phyloP scores from a whole-genome alignment of 345 rosid genomes.

The Dipteronia dyeriana region DNA sequence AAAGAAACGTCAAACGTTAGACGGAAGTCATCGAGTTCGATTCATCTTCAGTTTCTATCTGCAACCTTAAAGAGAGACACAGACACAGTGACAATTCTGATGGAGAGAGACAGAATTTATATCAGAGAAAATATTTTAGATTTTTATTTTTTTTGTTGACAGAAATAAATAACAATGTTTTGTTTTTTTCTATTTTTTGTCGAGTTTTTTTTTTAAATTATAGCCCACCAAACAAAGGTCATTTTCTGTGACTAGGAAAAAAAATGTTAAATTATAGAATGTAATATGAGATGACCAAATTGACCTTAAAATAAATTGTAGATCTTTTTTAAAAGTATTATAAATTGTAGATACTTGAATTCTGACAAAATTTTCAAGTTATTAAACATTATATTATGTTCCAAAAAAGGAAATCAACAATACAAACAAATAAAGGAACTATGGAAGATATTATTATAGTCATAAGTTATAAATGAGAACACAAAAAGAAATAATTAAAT shows the following conservation, averaged over 20 bases:
- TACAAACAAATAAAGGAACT: too few species aligned
- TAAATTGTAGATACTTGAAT: neutral
- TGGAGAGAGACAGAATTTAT: constrained; percentile 18
- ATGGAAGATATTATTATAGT: too few species aligned
- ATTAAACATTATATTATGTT: too few species aligned
- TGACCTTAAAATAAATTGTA: neutral
- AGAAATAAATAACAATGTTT: neutral
- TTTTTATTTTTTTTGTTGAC: neutral
- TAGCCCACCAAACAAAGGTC: constrained; percentile 11
- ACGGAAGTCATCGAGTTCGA: constrained; percentile 24
- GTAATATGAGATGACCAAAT: neutral
- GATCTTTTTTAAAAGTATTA: too few species aligned
- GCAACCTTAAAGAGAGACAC: constrained; percentile 37
- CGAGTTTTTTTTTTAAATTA: neutral
- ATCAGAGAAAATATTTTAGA: neutral
- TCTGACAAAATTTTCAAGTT: too few species aligned
- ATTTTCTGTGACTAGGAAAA: constrained; percentile 9
- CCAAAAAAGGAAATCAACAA: too few species aligned
- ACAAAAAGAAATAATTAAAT: too few species aligned
- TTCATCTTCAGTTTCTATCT: constrained; percentile 17
- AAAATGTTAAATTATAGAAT: neutral
- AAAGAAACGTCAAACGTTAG: constrained; percentile 24
- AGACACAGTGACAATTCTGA: constrained; percentile 30
- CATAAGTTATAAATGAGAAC: too few species aligned
- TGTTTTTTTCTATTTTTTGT: neutral